Evolutionary conservation across 345 rosid genomes (phyloP).

Genomic region (Bruguiera sexangula): DNA sequence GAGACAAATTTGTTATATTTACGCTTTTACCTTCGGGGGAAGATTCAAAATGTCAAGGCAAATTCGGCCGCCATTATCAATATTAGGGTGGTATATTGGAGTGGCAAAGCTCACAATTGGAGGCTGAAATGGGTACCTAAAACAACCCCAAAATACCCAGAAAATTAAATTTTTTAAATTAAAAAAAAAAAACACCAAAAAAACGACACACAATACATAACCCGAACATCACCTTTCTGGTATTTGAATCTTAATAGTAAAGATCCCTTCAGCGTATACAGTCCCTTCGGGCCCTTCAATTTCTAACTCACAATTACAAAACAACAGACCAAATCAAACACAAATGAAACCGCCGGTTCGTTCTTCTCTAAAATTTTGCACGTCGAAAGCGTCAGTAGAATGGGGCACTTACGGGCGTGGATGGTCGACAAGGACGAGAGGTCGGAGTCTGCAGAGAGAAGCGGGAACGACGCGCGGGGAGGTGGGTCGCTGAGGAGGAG

Average conservation of each 20-base stretch:
- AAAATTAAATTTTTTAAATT: background rate
- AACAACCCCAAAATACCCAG: background rate
- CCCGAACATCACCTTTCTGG: constrained; percentile 54
- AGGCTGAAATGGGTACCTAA: constrained; percentile 91
- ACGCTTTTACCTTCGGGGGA: constrained; percentile 64
- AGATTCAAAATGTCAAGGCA: constrained; percentile 91
- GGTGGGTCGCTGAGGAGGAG: constrained; percentile 82
- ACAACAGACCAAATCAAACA: background rate
- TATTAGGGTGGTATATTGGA: constrained; percentile 80
- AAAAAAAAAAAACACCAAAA: background rate
- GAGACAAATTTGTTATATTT: background rate
- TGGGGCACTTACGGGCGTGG: constrained; percentile 53
- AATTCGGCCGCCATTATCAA: constrained; percentile 78
- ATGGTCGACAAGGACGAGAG: constrained; percentile 49
- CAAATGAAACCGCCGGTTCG: background rate
- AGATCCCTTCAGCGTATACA: constrained; percentile 67
- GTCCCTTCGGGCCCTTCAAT: constrained; percentile 76
- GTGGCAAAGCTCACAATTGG: constrained; percentile 67
- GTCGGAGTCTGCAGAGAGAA: constrained; percentile 51
- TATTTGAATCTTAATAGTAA: constrained; percentile 61
- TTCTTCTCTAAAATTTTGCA: no score
- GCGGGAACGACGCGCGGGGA: constrained; percentile 61
- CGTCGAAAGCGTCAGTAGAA: background rate
- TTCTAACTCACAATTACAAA: constrained; percentile 24
- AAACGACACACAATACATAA: background rate